Evolutionary conservation across 345 rosid species (phyloP).

Genomic region (Hibiscus syriacus): DNA sequence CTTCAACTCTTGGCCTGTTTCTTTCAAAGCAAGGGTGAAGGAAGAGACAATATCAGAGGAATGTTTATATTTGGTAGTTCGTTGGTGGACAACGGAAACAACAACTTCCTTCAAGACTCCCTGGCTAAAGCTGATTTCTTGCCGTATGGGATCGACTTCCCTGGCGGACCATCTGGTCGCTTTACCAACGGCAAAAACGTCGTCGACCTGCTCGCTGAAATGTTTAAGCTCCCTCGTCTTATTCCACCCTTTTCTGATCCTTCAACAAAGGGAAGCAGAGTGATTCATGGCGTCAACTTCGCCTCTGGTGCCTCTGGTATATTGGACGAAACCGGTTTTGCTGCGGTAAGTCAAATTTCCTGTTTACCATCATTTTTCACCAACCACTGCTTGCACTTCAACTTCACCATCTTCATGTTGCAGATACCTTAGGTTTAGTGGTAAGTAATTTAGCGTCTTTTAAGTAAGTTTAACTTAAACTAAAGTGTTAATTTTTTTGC

Average conservation of each 20-base stretch:
- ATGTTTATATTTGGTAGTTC: constrained; percentile 72
- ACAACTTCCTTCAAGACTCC: constrained; percentile 36
- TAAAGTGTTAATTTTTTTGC: no score
- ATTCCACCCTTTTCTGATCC: constrained; percentile 42
- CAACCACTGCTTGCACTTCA: no score
- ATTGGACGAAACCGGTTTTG: constrained; percentile 43
- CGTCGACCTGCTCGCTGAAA: constrained; percentile 36
- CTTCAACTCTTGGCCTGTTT: constrained; percentile 14
- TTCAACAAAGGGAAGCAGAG: constrained; percentile 26
- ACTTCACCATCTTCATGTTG: no score
- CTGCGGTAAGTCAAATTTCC: constrained; percentile 22
- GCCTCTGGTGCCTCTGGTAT: constrained; percentile 67
- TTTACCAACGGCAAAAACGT: constrained; percentile 57
- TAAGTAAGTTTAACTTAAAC: no score
- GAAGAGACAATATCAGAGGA: constrained; percentile 19
- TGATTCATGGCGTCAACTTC: constrained; percentile 43
- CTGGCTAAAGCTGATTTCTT: constrained; percentile 36
- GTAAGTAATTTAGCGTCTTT: no score
- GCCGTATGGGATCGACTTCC: constrained; percentile 60
- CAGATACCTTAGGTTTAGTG: no score
- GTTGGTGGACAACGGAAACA: constrained; percentile 62
- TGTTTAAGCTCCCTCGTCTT: constrained; percentile 29
- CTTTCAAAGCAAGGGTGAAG: neutral
- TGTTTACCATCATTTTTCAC: no score
- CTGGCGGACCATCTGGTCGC: constrained; percentile 48